Evolutionary conservation across 345 rosid genomes (phyloP).

Genomic region (Microcos paniculata): DNA sequence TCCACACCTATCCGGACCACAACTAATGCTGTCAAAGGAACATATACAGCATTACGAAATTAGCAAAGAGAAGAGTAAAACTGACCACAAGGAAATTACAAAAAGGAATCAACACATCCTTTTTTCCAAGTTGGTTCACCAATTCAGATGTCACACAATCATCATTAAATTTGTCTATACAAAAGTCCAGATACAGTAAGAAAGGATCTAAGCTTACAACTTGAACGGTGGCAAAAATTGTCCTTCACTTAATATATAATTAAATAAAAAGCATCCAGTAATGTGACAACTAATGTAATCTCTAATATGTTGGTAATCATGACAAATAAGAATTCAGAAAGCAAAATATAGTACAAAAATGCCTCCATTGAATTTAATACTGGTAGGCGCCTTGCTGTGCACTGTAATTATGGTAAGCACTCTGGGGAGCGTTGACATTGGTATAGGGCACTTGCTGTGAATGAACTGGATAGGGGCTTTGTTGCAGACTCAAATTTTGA

Average conservation of each 20-base stretch:
- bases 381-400: constrained; percentile 32
- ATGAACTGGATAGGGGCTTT: constrained; percentile 25
- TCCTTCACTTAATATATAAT: neutral
- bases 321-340: neutral
- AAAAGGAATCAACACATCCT: neutral
- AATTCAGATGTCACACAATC: neutral
- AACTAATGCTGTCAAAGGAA: constrained; percentile 3
- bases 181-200: neutral
- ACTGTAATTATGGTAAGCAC: constrained; percentile 15
- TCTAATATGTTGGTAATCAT: constrained; percentile 3
- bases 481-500: constrained; percentile 16
- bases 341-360: constrained; percentile 29
- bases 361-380: constrained; percentile 24
- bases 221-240: neutral
- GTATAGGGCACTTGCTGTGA: constrained; percentile 14
- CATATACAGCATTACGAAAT: neutral
- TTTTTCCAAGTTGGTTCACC: neutral
- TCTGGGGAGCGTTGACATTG: constrained; percentile 5
- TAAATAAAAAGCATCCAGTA: neutral
- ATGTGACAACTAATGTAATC: neutral
- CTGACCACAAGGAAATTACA: neutral
- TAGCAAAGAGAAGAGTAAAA: neutral
- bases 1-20: neutral
- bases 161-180: neutral
- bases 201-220: neutral